phyloP scores from a whole-genome alignment of 352 stramenopile genomes.

The Globisporangium rhizosaccharum region DNA sequence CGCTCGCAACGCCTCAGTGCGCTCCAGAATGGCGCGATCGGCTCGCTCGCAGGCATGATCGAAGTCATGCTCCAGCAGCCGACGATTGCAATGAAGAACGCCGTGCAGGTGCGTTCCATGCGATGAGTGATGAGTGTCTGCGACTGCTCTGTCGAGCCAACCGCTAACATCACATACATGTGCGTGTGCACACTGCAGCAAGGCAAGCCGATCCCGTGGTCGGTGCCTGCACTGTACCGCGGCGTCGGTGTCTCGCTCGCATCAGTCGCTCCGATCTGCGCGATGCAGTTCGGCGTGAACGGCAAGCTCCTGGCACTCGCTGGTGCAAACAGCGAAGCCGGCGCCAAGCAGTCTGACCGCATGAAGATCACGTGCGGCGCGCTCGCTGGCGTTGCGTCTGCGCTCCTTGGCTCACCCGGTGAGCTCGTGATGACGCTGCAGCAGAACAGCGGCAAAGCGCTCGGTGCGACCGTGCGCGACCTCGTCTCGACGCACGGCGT shows the following conservation, averaged over 20 bases:
- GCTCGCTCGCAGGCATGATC: slow-evolving; percentile 77
- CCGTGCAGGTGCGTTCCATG: slow-evolving; percentile 35
- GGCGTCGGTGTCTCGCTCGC: slow-evolving; percentile 71
- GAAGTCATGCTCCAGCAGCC: slow-evolving; percentile 83
- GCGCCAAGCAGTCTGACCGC: slow-evolving; percentile 25
- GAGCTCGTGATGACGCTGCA: slow-evolving; percentile 87
- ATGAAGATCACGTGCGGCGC: slow-evolving; percentile 61
- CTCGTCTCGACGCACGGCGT: slow-evolving; percentile 41
- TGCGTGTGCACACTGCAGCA: slow-evolving; percentile 28
- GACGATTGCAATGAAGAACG: slow-evolving; percentile 82
- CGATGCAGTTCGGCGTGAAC: slow-evolving; percentile 77
- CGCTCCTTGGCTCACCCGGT: slow-evolving; percentile 56
- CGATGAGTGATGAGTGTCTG: background rate
- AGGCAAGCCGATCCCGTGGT: slow-evolving; percentile 58
- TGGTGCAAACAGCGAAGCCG: slow-evolving; percentile 1
- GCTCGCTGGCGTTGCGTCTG: slow-evolving; percentile 54
- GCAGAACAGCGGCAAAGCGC: slow-evolving; percentile 74
- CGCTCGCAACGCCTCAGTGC: slow-evolving; percentile 57
- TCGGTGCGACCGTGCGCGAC: slow-evolving; percentile 53
- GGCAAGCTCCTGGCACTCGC: slow-evolving; percentile 47
- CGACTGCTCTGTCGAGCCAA: too few relatives aligned
- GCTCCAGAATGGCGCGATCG: slow-evolving; percentile 72
- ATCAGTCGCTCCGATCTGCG: slow-evolving; percentile 76
- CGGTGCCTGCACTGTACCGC: slow-evolving; percentile 57
- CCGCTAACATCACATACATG: background rate